These are phyloP conservation scores for Geotrichum restrictum DNA, from an alignment of 1,139 yeast genomes.

Conservation along the genomic window DNA sequence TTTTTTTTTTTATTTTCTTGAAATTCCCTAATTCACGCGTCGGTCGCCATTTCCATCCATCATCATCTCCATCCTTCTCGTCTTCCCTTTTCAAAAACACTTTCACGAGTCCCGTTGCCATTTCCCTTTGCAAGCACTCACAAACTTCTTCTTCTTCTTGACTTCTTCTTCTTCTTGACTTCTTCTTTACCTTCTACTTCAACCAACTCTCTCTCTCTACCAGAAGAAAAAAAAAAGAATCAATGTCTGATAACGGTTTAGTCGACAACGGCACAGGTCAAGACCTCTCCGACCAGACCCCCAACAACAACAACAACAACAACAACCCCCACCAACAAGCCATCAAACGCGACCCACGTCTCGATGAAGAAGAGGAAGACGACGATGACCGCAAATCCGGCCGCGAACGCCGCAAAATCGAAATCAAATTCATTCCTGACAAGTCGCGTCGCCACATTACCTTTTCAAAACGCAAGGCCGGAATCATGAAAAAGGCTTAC, in stretches of 20 bases:
- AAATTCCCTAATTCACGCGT: no score
- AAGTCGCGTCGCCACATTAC: constrained; percentile 97
- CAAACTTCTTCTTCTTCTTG: not conserved
- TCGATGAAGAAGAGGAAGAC: constrained; percentile 55
- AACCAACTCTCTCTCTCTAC: not conserved
- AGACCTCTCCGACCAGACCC: not conserved
- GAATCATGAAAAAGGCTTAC: constrained; percentile 96
- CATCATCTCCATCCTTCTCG: not conserved
- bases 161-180: not conserved
- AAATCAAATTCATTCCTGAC: constrained; percentile 93
- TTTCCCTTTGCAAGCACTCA: not conserved
- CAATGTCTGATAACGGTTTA: constrained; percentile 9
- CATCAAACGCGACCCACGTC: constrained; percentile 12
- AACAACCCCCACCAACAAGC: not conserved
- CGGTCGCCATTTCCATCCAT: not conserved
- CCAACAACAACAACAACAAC: not conserved
- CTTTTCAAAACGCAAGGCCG: constrained; percentile 95
- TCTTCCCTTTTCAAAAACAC: not conserved
- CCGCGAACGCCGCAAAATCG: constrained; percentile 93
- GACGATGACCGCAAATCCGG: constrained; percentile 64
- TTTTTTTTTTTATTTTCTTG: not conserved
- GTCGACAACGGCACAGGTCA: constrained; percentile 6
- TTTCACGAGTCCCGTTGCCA: not conserved
- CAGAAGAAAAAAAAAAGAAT: not conserved
- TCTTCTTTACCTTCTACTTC: not conserved